Conservation (phyloP, 1,139 yeast species). For the Scheffersomyces segobiensis region DNA sequence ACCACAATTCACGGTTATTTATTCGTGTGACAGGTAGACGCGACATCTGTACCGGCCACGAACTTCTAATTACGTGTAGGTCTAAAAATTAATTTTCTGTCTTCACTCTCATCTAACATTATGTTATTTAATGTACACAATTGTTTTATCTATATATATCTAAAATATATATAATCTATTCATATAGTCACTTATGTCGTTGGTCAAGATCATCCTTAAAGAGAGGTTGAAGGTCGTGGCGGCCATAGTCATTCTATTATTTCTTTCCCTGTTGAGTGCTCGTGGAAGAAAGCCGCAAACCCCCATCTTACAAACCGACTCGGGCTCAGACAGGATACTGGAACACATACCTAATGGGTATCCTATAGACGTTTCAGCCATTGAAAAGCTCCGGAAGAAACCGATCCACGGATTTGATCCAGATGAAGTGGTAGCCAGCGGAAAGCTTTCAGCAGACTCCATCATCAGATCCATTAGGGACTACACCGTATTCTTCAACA, state of each 20-base stretch:
- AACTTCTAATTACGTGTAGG: not conserved
- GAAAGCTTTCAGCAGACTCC: not conserved
- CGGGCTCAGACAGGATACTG: not conserved
- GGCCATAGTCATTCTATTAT: not conserved
- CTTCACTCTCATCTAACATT: not conserved
- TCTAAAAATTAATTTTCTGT: not conserved
- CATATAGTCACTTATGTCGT: not conserved
- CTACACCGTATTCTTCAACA: constrained; percentile 33
- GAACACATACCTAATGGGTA: not conserved
- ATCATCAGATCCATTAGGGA: constrained; percentile 20
- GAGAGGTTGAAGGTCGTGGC: not conserved
- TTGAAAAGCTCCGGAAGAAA: not conserved
- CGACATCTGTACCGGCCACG: not conserved
- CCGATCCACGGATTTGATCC: not conserved
- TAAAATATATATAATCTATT: not conserved
- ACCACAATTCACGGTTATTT: not conserved
- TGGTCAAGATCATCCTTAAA: not conserved
- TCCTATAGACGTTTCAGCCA: not conserved
- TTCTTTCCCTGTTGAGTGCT: not conserved
- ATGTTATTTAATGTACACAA: not conserved
- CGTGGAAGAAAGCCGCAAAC: not conserved
- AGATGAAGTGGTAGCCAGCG: not conserved
- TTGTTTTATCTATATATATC: not conserved
- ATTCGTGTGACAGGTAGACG: not conserved
- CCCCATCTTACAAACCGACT: not conserved